Evolutionary conservation across 2,329 filamentous ascomycete genomes (phyloP).

Genomic region (Stagonosporopsis rhizophila): DNA sequence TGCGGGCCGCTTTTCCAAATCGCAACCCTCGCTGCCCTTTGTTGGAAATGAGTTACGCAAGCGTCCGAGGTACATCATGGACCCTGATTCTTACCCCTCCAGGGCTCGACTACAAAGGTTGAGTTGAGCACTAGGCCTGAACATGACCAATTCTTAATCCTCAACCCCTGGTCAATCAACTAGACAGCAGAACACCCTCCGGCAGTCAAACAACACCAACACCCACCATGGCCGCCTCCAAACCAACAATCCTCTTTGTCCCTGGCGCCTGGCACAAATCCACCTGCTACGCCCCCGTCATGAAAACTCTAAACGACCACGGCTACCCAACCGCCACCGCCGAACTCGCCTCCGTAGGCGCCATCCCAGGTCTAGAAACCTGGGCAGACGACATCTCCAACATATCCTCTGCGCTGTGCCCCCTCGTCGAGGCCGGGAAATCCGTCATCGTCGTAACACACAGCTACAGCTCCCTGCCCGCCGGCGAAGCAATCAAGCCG

Average conservation of each 20-base stretch:
- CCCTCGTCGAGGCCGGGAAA: neutral
- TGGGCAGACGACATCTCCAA: neutral
- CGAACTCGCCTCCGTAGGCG: neutral
- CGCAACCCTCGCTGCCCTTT: neutral
- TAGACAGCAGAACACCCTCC: neutral
- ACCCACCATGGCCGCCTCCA: neutral
- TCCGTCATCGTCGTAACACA: neutral
- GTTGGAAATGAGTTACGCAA: neutral
- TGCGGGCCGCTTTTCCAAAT: neutral
- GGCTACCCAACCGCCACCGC: constrained; percentile 6
- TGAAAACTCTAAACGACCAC: neutral
- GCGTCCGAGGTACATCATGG: neutral
- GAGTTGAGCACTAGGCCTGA: neutral
- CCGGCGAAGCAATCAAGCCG: neutral
- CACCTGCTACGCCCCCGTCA: neutral
- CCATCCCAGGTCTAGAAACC: neutral
- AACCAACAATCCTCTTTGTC: constrained; percentile 11
- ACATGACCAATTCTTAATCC: neutral
- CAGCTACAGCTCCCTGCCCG: constrained; percentile 5
- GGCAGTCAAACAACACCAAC: neutral
- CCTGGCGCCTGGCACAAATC: constrained; percentile 15
- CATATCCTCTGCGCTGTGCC: neutral
- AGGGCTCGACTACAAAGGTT: neutral
- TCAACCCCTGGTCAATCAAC: neutral
- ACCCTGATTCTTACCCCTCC: neutral